phyloP scores from a whole-genome alignment of 176 grass and related monocot genomes.

The Alloteropsis semialata region DNA sequence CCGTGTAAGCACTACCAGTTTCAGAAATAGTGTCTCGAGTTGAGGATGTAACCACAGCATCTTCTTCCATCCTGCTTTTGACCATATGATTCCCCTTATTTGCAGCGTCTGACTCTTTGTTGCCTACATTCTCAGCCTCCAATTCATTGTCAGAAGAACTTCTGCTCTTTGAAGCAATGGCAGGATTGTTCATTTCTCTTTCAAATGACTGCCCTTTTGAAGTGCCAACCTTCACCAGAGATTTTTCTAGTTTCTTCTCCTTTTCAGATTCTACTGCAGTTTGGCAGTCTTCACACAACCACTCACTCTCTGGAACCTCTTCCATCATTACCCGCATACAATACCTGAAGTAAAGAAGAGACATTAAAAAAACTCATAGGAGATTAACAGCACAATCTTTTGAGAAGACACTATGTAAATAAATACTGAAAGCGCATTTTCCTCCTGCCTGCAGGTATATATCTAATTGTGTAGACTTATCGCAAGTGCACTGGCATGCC shows the following conservation, averaged over 20 bases:
- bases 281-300: slow-evolving; percentile 97
- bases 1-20: slow-evolving; percentile 19
- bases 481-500: neutral
- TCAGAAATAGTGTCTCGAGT: slow-evolving; percentile 26
- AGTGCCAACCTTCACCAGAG: slow-evolving; percentile 32
- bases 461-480: neutral
- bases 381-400: slow-evolving; percentile 5
- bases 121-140: slow-evolving; percentile 40
- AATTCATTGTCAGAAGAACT: slow-evolving; percentile 40
- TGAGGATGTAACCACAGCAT: slow-evolving; percentile 14
- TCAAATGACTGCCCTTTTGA: slow-evolving; percentile 31
- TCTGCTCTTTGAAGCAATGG: slow-evolving; percentile 12
- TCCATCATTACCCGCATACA: slow-evolving; percentile 81
- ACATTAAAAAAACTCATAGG: neutral
- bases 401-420: neutral
- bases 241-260: slow-evolving; percentile 40
- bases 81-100: slow-evolving; percentile 27
- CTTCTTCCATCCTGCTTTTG: slow-evolving; percentile 38
- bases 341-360: slow-evolving; percentile 62
- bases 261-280: slow-evolving; percentile 54
- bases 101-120: slow-evolving; percentile 26
- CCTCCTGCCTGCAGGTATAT: neutral
- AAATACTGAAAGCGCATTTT: neutral
- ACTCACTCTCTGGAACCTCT: slow-evolving; percentile 75
- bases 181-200: slow-evolving; percentile 30